A percentile compares a stretch with the other conserved stretches of the same genome.
Evolutionary conservation across 345 rosid genomes (phyloP).

Genomic region (Gossypium raimondii): DNA sequence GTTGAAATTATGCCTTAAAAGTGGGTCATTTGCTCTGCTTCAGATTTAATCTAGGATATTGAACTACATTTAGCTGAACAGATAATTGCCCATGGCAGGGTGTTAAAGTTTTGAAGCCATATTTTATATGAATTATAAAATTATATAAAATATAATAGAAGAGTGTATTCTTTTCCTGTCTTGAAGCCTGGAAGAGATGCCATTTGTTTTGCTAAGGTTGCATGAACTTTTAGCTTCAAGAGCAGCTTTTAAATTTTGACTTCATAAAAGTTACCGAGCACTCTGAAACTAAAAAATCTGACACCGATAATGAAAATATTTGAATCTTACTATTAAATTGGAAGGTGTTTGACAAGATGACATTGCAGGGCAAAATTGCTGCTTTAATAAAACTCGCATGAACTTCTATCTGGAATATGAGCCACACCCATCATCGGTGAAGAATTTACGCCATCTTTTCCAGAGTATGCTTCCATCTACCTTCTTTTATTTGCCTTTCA

Average conservation of each 20-base stretch:
- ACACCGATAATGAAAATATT: not conserved
- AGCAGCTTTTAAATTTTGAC: not conserved
- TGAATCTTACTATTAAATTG: not conserved
- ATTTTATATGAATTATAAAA: too few species aligned
- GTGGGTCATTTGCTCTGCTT: not conserved
- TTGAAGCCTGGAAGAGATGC: not conserved
- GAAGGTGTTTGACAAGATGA: constrained; percentile 15
- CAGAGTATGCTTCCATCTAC: constrained; percentile 51
- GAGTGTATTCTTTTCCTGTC: not conserved
- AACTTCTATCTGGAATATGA: constrained; percentile 69
- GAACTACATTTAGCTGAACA: not conserved
- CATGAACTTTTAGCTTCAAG: not conserved
- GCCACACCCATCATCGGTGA: constrained; percentile 87
- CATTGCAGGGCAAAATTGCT: constrained; percentile 73
- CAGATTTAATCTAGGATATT: not conserved
- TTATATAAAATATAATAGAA: not conserved
- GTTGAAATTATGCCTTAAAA: not conserved
- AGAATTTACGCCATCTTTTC: constrained; percentile 86
- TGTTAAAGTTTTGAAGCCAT: not conserved
- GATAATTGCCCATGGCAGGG: not conserved
- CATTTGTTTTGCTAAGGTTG: not conserved
- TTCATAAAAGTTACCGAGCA: not conserved
- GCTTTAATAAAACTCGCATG: constrained; percentile 63
- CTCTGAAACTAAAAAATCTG: not conserved
- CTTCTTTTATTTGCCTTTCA: not conserved